Evolutionary conservation across 345 rosid species (phyloP).

Genomic region (Trapa incisa): DNA sequence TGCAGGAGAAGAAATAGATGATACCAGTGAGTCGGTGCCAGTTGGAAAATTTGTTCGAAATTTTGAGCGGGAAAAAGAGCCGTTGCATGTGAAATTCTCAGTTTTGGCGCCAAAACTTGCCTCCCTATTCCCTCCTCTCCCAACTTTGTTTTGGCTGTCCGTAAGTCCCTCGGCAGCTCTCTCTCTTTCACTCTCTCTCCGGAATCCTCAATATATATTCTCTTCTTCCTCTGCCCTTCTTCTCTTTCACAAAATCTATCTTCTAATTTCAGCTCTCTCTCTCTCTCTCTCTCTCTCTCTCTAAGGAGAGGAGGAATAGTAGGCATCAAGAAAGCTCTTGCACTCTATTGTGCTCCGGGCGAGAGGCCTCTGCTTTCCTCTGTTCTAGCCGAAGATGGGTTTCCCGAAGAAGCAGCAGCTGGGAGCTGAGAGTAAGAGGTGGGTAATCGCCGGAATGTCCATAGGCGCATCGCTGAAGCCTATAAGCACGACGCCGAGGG

Average conservation of each 20-base stretch:
- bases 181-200: neutral
- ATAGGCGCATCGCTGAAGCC: conserved; percentile 57
- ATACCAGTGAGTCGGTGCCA: neutral
- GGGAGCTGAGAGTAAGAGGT: conserved; percentile 9
- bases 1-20: neutral
- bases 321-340: conserved; percentile 4
- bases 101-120: conserved; percentile 41
- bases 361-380: neutral
- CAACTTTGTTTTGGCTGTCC: conserved; percentile 30
- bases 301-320: no score
- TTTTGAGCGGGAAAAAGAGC: conserved; percentile 63
- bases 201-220: conserved; percentile 4
- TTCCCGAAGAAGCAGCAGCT: conserved; percentile 50
- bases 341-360: conserved; percentile 1
- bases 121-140: neutral
- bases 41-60: neutral
- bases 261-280: no score
- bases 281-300: conserved; percentile 13
- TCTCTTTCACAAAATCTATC: neutral
- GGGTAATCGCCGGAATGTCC: conserved; percentile 66
- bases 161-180: conserved; percentile 33
- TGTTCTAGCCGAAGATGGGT: conserved; percentile 33
- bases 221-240: conserved; percentile 1
- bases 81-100: conserved; percentile 32
- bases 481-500: conserved; percentile 42